Evolutionary conservation across 2,329 filamentous ascomycete genomes (phyloP).

Genomic region (Talaromyces rugulosus): DNA sequence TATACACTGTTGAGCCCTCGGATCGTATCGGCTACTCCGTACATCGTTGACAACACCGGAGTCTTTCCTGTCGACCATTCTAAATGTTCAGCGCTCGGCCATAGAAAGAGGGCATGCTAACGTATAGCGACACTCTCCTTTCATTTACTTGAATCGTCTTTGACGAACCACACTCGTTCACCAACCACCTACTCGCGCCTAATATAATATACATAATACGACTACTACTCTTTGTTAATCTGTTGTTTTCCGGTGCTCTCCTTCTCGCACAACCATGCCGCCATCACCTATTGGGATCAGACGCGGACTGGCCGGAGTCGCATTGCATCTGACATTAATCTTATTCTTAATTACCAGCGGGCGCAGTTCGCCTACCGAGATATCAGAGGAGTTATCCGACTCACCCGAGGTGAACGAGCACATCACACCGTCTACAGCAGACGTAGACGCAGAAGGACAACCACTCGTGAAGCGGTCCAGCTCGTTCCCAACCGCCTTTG

Average conservation of each 20-base stretch:
- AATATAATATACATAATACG: not conserved
- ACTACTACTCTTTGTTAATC: not conserved
- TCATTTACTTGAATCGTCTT: not conserved
- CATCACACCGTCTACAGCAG: slow-evolving; percentile 14
- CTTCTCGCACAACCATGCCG: not conserved
- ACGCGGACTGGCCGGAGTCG: not conserved
- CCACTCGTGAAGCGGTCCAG: not conserved
- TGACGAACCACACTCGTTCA: not conserved
- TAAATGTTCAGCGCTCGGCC: not conserved
- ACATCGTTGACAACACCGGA: not conserved
- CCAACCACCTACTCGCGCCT: not conserved
- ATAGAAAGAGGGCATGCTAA: not conserved
- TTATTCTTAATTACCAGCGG: slow-evolving; percentile 10
- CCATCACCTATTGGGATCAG: not conserved
- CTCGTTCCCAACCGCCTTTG: slow-evolving; percentile 60
- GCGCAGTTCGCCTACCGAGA: slow-evolving; percentile 1
- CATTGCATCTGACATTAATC: slow-evolving; percentile 10
- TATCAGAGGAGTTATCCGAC: not conserved
- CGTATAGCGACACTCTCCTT: not conserved
- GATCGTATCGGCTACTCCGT: not conserved
- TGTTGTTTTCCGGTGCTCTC: not conserved
- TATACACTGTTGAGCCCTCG: not conserved
- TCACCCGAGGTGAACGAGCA: not conserved
- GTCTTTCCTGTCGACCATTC: not conserved
- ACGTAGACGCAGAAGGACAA: not conserved